Conservation (phyloP, 2,329 filamentous ascomycete genomes). For the Fusarium sp. region DNA sequence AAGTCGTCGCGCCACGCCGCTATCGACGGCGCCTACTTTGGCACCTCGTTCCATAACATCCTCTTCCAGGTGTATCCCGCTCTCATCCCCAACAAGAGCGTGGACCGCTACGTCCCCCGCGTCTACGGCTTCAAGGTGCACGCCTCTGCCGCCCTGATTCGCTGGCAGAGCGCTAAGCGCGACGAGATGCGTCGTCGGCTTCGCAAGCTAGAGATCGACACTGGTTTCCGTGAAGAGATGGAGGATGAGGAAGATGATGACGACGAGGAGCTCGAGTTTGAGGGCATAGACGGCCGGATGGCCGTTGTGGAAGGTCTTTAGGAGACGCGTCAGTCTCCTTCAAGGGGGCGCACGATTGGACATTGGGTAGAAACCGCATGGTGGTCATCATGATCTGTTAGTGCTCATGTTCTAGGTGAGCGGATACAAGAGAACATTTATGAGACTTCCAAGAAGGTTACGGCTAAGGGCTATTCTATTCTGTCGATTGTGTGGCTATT, state of each 20-base stretch:
- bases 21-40: constrained; percentile 98
- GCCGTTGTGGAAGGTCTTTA: constrained; percentile 48
- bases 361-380: constrained; percentile 2
- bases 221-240: constrained; percentile 80
- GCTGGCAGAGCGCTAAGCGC: constrained; percentile 88
- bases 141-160: constrained; percentile 84
- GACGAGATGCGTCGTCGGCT: constrained; percentile 86
- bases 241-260: constrained; percentile 74
- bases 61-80: constrained; percentile 98
- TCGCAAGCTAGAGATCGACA: constrained; percentile 77
- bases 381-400: not conserved
- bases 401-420: not conserved
- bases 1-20: constrained; percentile 95
- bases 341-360: constrained; percentile 8
- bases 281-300: constrained; percentile 52
- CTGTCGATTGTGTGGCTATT: constrained; percentile 32
- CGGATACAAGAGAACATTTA: constrained; percentile 5
- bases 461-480: constrained; percentile 8
- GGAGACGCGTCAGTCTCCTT: constrained; percentile 2
- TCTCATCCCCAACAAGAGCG: constrained; percentile 86
- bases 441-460: not conserved
- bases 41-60: constrained; percentile 98
- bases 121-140: constrained; percentile 98
- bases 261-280: constrained; percentile 61
- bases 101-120: constrained; percentile 86